Evolutionary conservation across 2,329 filamentous ascomycete genomes (phyloP).

Genomic region (Trichophyton equinum): DNA sequence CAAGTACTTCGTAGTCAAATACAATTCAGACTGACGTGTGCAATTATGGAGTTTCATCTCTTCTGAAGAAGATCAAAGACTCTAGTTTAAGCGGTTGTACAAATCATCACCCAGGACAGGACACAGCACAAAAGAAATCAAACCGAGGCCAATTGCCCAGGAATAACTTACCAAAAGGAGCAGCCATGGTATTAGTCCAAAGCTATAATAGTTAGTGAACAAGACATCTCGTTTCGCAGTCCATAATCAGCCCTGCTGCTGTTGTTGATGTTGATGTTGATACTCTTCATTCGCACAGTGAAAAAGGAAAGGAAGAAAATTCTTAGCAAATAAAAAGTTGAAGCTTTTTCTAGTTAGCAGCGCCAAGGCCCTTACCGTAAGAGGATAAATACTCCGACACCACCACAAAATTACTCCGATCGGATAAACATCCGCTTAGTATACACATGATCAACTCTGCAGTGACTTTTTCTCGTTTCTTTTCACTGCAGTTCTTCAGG

Average conservation of each 20-base stretch:
- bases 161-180: slow-evolving; percentile 18
- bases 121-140: slow-evolving; percentile 14
- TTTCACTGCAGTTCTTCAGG: background rate
- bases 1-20: background rate
- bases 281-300: background rate
- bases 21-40: slow-evolving; percentile 79
- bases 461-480: background rate
- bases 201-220: background rate
- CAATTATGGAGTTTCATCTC: slow-evolving; percentile 60
- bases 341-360: background rate
- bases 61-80: slow-evolving; percentile 76
- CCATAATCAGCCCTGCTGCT: background rate
- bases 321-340: background rate
- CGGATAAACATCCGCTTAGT: background rate
- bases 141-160: slow-evolving; percentile 6
- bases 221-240: background rate
- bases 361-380: background rate
- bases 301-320: background rate
- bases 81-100: slow-evolving; percentile 78
- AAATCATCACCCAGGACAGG: slow-evolving; percentile 59
- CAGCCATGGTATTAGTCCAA: background rate
- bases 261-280: background rate
- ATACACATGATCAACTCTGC: background rate
- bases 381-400: background rate
- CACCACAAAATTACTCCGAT: background rate